Evolutionary conservation across 306 rosid species (phyloP).

Genomic region (Ziziphus jujuba): DNA sequence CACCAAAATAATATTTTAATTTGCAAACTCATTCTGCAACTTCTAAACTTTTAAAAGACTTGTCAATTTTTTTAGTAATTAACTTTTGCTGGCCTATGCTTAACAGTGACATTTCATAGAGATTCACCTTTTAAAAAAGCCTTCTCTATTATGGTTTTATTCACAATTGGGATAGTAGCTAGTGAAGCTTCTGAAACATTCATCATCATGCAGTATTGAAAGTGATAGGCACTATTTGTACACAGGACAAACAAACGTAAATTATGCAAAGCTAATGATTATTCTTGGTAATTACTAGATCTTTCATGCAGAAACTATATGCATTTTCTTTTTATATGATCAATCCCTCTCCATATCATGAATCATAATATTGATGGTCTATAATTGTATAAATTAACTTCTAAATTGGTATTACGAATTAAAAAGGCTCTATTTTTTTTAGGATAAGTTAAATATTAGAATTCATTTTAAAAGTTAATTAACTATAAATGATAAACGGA

Average conservation of each 20-base stretch:
- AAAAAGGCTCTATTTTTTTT: no score
- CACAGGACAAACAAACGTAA: neutral
- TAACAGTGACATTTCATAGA: slow-evolving; percentile 15
- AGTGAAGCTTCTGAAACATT: slow-evolving; percentile 14
- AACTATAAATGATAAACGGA: no score
- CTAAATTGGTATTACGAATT: no score
- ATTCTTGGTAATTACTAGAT: slow-evolving; percentile 17
- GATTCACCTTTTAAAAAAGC: neutral
- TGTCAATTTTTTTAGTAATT: slow-evolving; percentile 1
- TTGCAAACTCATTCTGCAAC: neutral
- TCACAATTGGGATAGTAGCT: neutral
- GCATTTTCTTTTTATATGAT: slow-evolving; percentile 14
- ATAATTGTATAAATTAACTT: no score
- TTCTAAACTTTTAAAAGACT: neutral
- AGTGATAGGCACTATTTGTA: slow-evolving; percentile 9
- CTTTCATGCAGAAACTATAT: slow-evolving; percentile 26
- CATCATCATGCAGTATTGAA: slow-evolving; percentile 4
- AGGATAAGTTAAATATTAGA: no score
- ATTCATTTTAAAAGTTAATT: no score
- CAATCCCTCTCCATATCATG: slow-evolving; percentile 29
- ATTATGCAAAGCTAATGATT: slow-evolving; percentile 1
- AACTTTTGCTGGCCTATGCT: neutral
- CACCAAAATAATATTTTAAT: neutral
- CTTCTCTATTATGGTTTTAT: neutral
- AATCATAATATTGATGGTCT: no score